Base-by-base conservation (phyloP, 129 eudicot species). In the Tagetes erecta region DNA sequence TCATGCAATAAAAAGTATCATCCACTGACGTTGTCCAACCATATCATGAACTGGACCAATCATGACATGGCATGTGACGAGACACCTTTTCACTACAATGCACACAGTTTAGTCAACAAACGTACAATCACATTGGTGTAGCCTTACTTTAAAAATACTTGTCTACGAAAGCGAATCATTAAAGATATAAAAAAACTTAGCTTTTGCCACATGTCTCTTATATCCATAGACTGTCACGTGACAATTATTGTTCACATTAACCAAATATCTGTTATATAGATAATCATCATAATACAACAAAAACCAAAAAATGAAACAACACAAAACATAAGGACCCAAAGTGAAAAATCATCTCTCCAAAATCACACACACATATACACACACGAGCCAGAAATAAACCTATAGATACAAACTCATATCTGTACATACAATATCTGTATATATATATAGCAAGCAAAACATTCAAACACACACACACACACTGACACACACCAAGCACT, bases 361-460 rank as follows among this genome's bases (percentile, higher is more conserved):
- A 71, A 50, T 37, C 71, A 3, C 14, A 42, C 65, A 39, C 57
- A 52, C 37, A 46, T 37, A 57, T 5, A 38, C 31, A 14, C 30
- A 44, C 35, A n/a, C 49, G 38, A 34, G 27, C 27, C 27, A 35
- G 59, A 67, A 33, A 56, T 0, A 68, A 70, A 70, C 67, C 80
- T 76, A 76, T 76, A 66, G 56, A 80, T 60, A 73, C 74, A 67
- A 38, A 74, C 70, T 6, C 56, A 20, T 47, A 33, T 73, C n/a
- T 36, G 3, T 51, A 37, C 14, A n/a, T 37, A 5, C 27, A 20
- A 20, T 14, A 1, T 38, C 9, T 20, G 49, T 1, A 12, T 53
- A 8, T 52, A 38, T 34, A 59, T 3, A 45, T 58, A 39, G 42
- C 27, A 35, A 56, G 31, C 35, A 77, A 76, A 53, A 5, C 10